Conservation (phyloP, 768 basidiomycete genomes). For the Amanita muscaria region DNA sequence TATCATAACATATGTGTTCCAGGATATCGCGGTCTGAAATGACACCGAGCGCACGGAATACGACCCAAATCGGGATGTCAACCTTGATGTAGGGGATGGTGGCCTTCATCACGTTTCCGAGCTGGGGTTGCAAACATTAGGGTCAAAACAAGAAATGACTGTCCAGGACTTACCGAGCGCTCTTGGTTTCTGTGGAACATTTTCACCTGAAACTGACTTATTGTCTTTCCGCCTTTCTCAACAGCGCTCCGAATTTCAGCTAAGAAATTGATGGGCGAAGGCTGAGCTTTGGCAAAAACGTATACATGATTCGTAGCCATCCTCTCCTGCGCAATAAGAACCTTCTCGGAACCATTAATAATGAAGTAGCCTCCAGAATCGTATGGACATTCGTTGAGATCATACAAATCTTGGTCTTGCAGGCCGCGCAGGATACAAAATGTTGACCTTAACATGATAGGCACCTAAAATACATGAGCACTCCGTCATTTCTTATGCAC, state of each 20-base stretch:
- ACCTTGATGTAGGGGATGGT: constrained; percentile 97
- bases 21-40: constrained; percentile 97
- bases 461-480: constrained; percentile 48
- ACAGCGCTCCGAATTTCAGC: constrained; percentile 97
- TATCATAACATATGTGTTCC: constrained; percentile 97
- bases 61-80: constrained; percentile 97
- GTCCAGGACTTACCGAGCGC: constrained; percentile 73
- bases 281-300: constrained; percentile 96
- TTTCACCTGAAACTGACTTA: constrained; percentile 96
- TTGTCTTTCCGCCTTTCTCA: constrained; percentile 96
- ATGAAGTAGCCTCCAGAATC: constrained; percentile 99
- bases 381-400: constrained; percentile 96
- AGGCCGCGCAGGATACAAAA: constrained; percentile 88
- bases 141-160: too few relatives aligned
- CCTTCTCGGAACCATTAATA: constrained; percentile 99
- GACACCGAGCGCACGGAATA: constrained; percentile 95
- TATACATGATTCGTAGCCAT: constrained; percentile 99
- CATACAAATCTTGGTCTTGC: constrained; percentile 73
- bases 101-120: constrained; percentile 91
- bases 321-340: constrained; percentile 98
- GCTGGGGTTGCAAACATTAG: constrained; percentile 29
- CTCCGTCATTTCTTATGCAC: background rate
- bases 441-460: constrained; percentile 93
- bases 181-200: constrained; percentile 90
- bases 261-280: constrained; percentile 90